phyloP scores from a whole-genome alignment of 257 asterid genomes.

The Ehretia macrophylla region DNA sequence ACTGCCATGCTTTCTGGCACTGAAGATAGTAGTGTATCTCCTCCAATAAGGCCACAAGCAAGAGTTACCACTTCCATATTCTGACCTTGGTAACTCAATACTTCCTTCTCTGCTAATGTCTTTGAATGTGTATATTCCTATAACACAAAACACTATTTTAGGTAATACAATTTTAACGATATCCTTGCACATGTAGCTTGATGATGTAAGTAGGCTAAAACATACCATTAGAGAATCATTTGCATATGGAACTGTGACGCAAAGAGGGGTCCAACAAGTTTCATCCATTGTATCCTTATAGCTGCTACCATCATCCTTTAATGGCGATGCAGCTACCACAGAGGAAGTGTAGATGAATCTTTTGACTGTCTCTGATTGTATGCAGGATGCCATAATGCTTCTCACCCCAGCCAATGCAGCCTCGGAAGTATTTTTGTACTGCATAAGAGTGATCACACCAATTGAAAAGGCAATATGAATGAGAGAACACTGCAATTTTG shows the following conservation, averaged over 20 bases:
- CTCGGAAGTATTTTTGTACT: slow-evolving; percentile 25
- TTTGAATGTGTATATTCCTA: slow-evolving; percentile 51
- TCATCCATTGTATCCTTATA: slow-evolving; percentile 45
- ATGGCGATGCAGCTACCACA: slow-evolving; percentile 40
- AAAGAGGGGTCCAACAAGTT: slow-evolving; percentile 61
- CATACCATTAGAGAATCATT: neutral
- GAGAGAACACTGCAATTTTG: too few species aligned
- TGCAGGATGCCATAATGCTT: slow-evolving; percentile 31
- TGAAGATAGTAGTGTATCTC: slow-evolving; percentile 34
- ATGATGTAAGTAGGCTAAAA: neutral
- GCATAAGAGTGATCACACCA: neutral
- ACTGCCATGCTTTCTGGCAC: slow-evolving; percentile 19
- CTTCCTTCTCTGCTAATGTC: slow-evolving; percentile 49
- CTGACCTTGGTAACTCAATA: slow-evolving; percentile 35
- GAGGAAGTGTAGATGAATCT: slow-evolving; percentile 48
- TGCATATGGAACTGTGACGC: slow-evolving; percentile 19
- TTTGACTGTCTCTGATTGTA: slow-evolving; percentile 32
- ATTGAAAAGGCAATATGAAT: too few species aligned
- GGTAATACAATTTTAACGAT: neutral
- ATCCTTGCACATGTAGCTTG: neutral
- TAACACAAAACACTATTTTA: too few species aligned
- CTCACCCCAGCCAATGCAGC: slow-evolving; percentile 44
- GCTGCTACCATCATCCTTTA: slow-evolving; percentile 35
- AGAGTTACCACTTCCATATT: slow-evolving; percentile 51
- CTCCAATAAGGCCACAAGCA: slow-evolving; percentile 58